Conservation (phyloP, 331 rosid species). For the Pyrus hybrid region DNA sequence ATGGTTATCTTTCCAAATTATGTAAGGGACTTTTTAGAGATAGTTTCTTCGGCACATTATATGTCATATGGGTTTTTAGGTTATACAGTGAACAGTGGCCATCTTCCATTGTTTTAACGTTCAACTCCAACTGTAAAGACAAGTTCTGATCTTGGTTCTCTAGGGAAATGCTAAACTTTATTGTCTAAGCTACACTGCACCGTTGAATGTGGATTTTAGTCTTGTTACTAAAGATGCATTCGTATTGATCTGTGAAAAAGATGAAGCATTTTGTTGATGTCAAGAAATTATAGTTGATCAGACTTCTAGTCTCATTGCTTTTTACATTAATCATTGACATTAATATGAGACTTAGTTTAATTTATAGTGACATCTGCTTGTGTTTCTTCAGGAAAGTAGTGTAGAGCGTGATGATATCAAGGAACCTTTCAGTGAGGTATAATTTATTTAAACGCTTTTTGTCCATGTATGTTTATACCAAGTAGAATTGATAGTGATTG, state of each 20-base stretch:
- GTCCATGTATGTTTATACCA: too few species aligned
- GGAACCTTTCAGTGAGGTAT: constrained; percentile 98
- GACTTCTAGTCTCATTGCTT: neutral
- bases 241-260: neutral
- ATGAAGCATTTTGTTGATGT: neutral
- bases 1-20: constrained; percentile 93
- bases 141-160: neutral
- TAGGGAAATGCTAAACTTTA: neutral
- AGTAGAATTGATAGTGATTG: too few species aligned
- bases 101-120: neutral
- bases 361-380: neutral
- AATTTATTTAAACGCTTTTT: neutral
- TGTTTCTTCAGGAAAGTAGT: constrained; percentile 52
- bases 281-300: neutral
- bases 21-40: constrained; percentile 41
- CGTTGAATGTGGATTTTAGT: neutral
- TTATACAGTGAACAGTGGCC: neutral
- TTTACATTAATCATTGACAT: neutral
- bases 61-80: neutral
- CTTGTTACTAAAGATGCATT: neutral
- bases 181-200: neutral
- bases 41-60: neutral
- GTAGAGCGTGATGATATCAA: constrained; percentile 78
- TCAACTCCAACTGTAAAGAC: neutral
- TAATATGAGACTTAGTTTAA: neutral